phyloP scores from a whole-genome alignment of 2,329 filamentous ascomycete genomes.

The Keithomyces neogunnii region DNA sequence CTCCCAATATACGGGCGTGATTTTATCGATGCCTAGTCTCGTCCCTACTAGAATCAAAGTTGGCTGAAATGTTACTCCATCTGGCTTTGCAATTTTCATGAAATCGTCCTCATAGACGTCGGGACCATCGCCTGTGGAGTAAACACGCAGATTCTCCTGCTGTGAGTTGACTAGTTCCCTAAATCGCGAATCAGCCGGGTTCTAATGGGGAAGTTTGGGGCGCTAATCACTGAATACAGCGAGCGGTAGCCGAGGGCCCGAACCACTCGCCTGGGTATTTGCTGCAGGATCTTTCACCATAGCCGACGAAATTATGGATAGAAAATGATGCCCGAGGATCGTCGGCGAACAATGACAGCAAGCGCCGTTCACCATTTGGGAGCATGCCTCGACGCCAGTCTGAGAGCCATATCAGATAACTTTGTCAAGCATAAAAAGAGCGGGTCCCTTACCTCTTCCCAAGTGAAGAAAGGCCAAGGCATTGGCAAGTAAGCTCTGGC shows the following conservation, averaged over 20 bases:
- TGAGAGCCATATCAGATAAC: constrained; percentile 13
- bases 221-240: constrained; percentile 74
- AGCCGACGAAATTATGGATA: constrained; percentile 86
- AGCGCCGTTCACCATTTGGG: constrained; percentile 52
- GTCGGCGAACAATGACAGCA: constrained; percentile 81
- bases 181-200: constrained; percentile 3
- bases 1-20: constrained; percentile 92
- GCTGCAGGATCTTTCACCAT: constrained; percentile 78
- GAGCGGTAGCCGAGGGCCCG: constrained; percentile 89
- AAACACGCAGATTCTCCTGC: constrained; percentile 63
- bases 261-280: constrained; percentile 99
- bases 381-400: constrained; percentile 66
- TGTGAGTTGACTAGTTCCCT: constrained; percentile 69
- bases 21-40: constrained; percentile 83
- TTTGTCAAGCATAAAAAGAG: too few relatives aligned
- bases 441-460: constrained; percentile 58
- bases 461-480: constrained; percentile 63
- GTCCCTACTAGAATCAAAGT: constrained; percentile 86
- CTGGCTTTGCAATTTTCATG: constrained; percentile 63
- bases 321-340: constrained; percentile 81
- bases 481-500: constrained; percentile 88
- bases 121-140: constrained; percentile 80
- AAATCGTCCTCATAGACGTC: constrained; percentile 92
- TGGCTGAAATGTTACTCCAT: constrained; percentile 61
- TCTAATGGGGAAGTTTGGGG: not conserved